These are phyloP conservation scores for Candida sanyaensis DNA, from an alignment of 1,139 yeast genomes.

Conservation along the genomic window DNA sequence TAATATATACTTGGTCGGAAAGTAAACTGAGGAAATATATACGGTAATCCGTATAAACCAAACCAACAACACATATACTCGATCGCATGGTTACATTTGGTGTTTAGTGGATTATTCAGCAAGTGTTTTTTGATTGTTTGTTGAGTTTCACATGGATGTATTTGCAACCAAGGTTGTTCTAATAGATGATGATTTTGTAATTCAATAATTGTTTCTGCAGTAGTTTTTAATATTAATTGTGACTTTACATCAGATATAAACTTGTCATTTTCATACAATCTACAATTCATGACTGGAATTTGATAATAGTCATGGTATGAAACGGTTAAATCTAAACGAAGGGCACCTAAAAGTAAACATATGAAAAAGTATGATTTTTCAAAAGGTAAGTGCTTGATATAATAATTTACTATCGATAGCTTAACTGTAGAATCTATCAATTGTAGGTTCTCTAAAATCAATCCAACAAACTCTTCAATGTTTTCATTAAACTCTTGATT, in stretches of 20 bases:
- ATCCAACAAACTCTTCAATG: slow-evolving; percentile 16
- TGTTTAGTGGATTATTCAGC: not conserved
- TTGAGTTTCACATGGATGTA: slow-evolving; percentile 44
- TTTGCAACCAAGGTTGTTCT: slow-evolving; percentile 29
- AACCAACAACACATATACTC: slow-evolving; percentile 18
- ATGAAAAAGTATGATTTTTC: slow-evolving; percentile 7
- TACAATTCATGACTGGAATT: slow-evolving; percentile 35
- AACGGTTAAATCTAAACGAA: slow-evolving; percentile 23
- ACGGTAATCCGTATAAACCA: slow-evolving; percentile 26
- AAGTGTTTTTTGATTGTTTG: slow-evolving; percentile 7
- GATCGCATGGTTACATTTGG: slow-evolving; percentile 7
- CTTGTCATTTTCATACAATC: slow-evolving; percentile 12
- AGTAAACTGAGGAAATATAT: slow-evolving; percentile 17
- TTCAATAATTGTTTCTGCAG: slow-evolving; percentile 1
- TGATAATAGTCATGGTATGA: slow-evolving; percentile 31
- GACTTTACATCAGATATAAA: not conserved
- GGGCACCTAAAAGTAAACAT: slow-evolving; percentile 3
- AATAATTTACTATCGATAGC: slow-evolving; percentile 13
- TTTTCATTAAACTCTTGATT: slow-evolving; percentile 18
- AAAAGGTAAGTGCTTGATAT: slow-evolving; percentile 10
- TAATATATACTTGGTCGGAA: slow-evolving; percentile 13
- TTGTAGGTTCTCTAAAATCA: slow-evolving; percentile 11
- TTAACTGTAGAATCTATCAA: not conserved
- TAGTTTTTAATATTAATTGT: not conserved
- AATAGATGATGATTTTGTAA: slow-evolving; percentile 27